phyloP scores from a whole-genome alignment of 768 basidiomycete genomes.

The Boletellus ananas region DNA sequence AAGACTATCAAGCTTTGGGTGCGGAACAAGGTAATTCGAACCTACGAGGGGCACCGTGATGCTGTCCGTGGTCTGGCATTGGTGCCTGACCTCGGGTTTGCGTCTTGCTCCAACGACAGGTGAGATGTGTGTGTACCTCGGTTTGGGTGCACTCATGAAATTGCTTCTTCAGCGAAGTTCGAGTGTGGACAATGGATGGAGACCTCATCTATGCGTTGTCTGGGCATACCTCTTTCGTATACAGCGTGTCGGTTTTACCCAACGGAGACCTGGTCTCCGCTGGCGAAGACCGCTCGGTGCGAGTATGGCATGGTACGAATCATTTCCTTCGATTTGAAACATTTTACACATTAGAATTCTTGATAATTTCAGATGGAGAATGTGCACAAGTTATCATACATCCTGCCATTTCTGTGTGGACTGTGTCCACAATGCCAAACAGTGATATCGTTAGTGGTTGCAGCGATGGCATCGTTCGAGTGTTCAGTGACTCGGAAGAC shows the following conservation, averaged over 20 bases:
- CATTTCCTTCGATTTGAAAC: constrained; percentile 3
- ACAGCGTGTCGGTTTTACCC: constrained; percentile 79
- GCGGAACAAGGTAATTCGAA: constrained; percentile 67
- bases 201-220: constrained; percentile 75
- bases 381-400: constrained; percentile 86
- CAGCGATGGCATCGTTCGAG: constrained; percentile 82
- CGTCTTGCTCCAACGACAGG: constrained; percentile 95
- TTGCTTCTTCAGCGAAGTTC: constrained; percentile 64
- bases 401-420: constrained; percentile 97
- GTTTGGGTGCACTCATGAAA: constrained; percentile 1
- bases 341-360: constrained; percentile 1
- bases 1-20: constrained; percentile 90
- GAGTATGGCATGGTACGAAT: constrained; percentile 80
- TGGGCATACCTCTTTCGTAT: constrained; percentile 97
- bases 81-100: constrained; percentile 86
- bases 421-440: constrained; percentile 82
- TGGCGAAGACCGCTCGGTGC: constrained; percentile 90
- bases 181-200: constrained; percentile 85
- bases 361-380: constrained; percentile 63
- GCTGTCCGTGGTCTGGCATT: constrained; percentile 84
- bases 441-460: constrained; percentile 90
- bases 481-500: constrained; percentile 74
- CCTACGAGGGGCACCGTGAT: constrained; percentile 84
- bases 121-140: constrained; percentile 26
- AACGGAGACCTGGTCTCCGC: constrained; percentile 82